phyloP scores from a whole-genome alignment of 352 stramenopile species.

The Phytophthora pluvialis region DNA sequence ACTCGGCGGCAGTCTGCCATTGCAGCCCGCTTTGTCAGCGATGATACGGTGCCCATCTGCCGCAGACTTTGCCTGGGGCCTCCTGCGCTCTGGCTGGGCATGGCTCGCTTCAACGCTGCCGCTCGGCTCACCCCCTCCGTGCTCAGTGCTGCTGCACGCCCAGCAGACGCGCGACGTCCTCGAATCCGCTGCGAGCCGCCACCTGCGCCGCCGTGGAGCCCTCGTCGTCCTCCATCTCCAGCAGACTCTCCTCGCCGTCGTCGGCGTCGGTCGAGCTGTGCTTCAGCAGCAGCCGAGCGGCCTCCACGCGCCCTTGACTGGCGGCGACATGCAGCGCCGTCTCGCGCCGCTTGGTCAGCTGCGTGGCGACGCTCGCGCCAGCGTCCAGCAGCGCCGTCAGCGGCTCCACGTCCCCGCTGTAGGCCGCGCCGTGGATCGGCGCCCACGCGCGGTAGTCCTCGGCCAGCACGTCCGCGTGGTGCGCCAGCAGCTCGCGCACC shows the following conservation, averaged over 20 bases:
- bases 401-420: constrained; percentile 40
- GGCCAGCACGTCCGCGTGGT: constrained; percentile 46
- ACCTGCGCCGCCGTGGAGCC: constrained; percentile 34
- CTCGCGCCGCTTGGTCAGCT: constrained; percentile 36
- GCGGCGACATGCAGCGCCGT: constrained; percentile 49
- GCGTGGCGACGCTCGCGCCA: constrained; percentile 20
- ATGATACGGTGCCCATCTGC: constrained; percentile 7
- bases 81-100: constrained; percentile 3
- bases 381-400: constrained; percentile 34
- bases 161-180: constrained; percentile 38
- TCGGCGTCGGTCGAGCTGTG: not conserved
- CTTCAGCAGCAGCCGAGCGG: constrained; percentile 30
- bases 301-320: constrained; percentile 32
- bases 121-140: not conserved
- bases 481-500: constrained; percentile 46
- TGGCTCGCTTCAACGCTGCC: constrained; percentile 1
- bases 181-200: constrained; percentile 28
- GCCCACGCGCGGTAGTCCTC: constrained; percentile 69
- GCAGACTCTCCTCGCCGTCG: constrained; percentile 16
- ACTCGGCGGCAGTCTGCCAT: not conserved
- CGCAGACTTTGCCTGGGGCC: not conserved
- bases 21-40: constrained; percentile 3
- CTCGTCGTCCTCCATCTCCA: constrained; percentile 30
- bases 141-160: not conserved
- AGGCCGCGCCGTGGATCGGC: constrained; percentile 58